Conservation (phyloP, 2,329 filamentous ascomycete species). For the Penicillium brevicompactum region DNA sequence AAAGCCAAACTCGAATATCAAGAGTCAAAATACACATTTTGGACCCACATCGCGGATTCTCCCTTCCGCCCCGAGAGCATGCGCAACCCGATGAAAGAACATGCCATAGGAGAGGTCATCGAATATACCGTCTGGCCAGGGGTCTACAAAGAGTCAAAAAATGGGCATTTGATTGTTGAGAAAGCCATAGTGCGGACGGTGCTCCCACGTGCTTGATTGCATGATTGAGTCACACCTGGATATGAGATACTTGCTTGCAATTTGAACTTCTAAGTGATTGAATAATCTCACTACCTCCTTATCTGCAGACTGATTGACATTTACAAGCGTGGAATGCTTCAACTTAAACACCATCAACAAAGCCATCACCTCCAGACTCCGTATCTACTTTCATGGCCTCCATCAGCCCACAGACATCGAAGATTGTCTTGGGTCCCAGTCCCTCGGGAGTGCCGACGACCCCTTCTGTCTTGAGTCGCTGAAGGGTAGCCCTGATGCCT, state of each 20-base stretch:
- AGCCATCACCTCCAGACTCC: constrained; percentile 38
- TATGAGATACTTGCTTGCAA: background rate
- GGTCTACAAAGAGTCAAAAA: background rate
- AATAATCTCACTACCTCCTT: background rate
- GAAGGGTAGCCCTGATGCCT: constrained; percentile 37
- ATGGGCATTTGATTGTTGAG: constrained; percentile 2
- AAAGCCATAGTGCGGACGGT: constrained; percentile 12
- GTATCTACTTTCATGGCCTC: constrained; percentile 44
- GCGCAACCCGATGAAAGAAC: background rate
- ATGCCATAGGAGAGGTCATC: background rate
- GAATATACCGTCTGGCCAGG: constrained; percentile 16
- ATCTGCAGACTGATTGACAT: background rate
- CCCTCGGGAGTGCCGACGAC: constrained; percentile 33
- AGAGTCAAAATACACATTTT: constrained; percentile 15
- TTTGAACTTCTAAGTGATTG: background rate
- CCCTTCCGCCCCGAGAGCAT: constrained; percentile 8
- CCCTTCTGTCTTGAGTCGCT: constrained; percentile 39
- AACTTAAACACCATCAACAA: constrained; percentile 29
- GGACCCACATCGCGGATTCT: constrained; percentile 2
- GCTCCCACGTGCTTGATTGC: no score
- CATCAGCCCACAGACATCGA: constrained; percentile 44
- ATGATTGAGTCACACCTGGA: no score
- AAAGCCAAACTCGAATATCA: constrained; percentile 24
- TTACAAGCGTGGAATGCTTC: background rate
- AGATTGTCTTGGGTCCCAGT: constrained; percentile 38